Evolutionary conservation across 129 eudicot genomes (phyloP).

Genomic region (Deinandra increscens): DNA sequence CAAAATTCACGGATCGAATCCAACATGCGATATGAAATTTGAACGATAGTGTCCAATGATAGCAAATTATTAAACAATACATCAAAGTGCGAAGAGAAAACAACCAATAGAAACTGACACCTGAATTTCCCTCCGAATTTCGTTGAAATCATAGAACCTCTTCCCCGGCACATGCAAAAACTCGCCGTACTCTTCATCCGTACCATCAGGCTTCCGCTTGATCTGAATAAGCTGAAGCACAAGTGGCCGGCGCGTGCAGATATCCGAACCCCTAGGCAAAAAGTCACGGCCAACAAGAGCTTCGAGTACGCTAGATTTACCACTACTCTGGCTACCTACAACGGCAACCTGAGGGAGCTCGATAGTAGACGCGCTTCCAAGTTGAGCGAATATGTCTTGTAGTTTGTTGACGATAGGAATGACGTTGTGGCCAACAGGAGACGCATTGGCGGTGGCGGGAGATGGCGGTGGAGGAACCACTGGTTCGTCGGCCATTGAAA

Average conservation of each 20-base stretch:
- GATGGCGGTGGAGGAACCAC: constrained; percentile 25
- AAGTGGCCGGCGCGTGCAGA: constrained; percentile 91
- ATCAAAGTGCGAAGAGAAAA: not conserved
- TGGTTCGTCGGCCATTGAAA: constrained; percentile 64
- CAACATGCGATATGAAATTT: not conserved
- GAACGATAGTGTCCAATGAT: no score
- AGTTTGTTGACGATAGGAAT: constrained; percentile 93
- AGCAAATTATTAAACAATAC: not conserved
- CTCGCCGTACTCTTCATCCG: constrained; percentile 80
- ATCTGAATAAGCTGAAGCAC: constrained; percentile 74
- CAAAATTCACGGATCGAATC: not conserved
- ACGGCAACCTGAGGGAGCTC: constrained; percentile 97
- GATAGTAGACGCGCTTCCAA: constrained; percentile 63
- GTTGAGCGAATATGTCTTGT: constrained; percentile 91
- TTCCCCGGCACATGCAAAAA: constrained; percentile 81
- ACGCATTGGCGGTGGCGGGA: constrained; percentile 28
- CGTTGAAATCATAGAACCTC: constrained; percentile 61
- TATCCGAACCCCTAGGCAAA: constrained; percentile 85
- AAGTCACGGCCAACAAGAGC: constrained; percentile 97
- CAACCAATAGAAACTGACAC: constrained; percentile 20
- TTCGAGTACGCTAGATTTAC: constrained; percentile 93
- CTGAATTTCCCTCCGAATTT: constrained; percentile 89
- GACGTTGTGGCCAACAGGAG: constrained; percentile 76
- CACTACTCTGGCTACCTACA: constrained; percentile 97
- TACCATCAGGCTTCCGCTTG: constrained; percentile 50